Percentiles rank a stretch among this genome's conserved stretches.
Evolutionary conservation across 129 eudicot species (phyloP).

Genomic region (Lactuca sativa): DNA sequence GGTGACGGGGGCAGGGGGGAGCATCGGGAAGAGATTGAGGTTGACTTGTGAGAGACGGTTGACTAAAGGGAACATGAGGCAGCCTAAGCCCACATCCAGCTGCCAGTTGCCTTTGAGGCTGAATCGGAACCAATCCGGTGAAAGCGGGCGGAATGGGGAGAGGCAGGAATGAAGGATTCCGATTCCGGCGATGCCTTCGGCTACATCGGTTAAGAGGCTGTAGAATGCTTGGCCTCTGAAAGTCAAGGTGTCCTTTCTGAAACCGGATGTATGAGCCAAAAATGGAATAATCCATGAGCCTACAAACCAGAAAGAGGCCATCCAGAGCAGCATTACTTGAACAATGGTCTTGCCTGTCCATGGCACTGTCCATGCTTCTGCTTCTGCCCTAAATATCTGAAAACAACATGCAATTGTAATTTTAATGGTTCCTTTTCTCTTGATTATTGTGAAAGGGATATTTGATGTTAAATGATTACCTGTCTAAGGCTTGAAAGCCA

Average conservation of each 20-base stretch:
- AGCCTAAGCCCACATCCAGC: constrained; percentile 51
- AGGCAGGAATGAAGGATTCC: constrained; percentile 62
- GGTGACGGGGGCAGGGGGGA: constrained; percentile 56
- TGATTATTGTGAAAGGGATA: background rate
- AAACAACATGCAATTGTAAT: constrained; percentile 5
- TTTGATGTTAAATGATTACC: constrained; percentile 27
- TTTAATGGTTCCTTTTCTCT: background rate
- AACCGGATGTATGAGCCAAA: constrained; percentile 54
- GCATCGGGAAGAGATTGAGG: constrained; percentile 46
- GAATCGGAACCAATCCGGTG: constrained; percentile 58
- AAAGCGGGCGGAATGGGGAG: constrained; percentile 54
- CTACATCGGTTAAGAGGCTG: constrained; percentile 61
- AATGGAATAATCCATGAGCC: constrained; percentile 76
- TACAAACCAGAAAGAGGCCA: constrained; percentile 64
- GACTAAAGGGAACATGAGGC: constrained; percentile 71
- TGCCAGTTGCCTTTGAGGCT: constrained; percentile 56
- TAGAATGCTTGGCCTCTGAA: constrained; percentile 66
- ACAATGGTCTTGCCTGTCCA: constrained; percentile 64
- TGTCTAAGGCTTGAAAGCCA: constrained; percentile 39
- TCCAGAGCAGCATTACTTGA: constrained; percentile 71
- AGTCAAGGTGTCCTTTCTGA: constrained; percentile 55
- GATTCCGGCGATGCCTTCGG: constrained; percentile 67
- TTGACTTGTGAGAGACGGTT: constrained; percentile 66
- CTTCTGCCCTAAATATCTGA: constrained; percentile 50
- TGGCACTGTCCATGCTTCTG: constrained; percentile 55